These are phyloP conservation scores for Metschnikowia henanensis DNA, from an alignment of 805 yeast genomes.

Conservation along the genomic window DNA sequence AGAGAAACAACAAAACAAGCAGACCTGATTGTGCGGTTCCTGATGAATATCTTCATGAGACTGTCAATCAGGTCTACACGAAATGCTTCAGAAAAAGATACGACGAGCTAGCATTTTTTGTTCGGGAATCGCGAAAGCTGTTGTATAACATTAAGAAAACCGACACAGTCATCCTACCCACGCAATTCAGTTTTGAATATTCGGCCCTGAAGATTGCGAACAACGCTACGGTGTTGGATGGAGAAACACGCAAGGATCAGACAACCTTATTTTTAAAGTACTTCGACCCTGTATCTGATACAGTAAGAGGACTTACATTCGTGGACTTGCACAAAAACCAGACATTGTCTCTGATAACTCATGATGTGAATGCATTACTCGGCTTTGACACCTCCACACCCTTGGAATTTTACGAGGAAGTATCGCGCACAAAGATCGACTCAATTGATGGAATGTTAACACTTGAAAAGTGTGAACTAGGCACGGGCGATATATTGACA, in stretches of 20 bases:
- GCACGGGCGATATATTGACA: conserved; percentile 66
- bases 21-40: conserved; percentile 52
- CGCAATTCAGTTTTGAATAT: conserved; percentile 25
- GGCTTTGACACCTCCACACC: conserved; percentile 34
- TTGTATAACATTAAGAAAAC: conserved; percentile 23
- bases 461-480: conserved; percentile 57
- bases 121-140: conserved; percentile 57
- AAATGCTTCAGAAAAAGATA: conserved; percentile 46
- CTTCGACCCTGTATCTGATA: conserved; percentile 57
- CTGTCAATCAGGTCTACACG: conserved; percentile 53
- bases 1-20: conserved; percentile 68
- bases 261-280: conserved; percentile 54
- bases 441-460: conserved; percentile 38
- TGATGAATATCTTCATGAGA: conserved; percentile 28
- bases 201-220: conserved; percentile 17
- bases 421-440: conserved; percentile 54
- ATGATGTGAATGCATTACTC: conserved; percentile 42
- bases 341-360: conserved; percentile 39
- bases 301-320: conserved; percentile 68
- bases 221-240: conserved; percentile 10
- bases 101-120: conserved; percentile 56
- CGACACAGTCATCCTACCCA: conserved; percentile 17
- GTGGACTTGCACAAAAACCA: conserved; percentile 50
- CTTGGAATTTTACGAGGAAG: conserved; percentile 56
- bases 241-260: conserved; percentile 20